Percentiles rank a stretch among this genome's conserved stretches.
Evolutionary conservation across 2,329 filamentous ascomycete genomes (phyloP).

Genomic region (Hirsutella rhossiliensis): DNA sequence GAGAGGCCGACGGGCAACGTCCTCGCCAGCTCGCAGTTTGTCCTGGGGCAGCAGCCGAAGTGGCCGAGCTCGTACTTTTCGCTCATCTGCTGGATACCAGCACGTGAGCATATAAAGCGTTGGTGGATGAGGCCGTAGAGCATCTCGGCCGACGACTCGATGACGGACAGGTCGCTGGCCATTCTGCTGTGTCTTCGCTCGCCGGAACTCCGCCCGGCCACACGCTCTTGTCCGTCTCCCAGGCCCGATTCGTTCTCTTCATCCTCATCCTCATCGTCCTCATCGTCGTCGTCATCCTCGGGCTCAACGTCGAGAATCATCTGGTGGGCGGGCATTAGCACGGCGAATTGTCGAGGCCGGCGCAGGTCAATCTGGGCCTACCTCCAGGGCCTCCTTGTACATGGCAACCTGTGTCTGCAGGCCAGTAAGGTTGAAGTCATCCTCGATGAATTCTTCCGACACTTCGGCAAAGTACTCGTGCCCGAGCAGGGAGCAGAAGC

Average conservation of each 20-base stretch:
- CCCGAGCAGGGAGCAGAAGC: conserved; percentile 87
- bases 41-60: conserved; percentile 91
- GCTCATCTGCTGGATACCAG: conserved; percentile 97
- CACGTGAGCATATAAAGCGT: conserved; percentile 91
- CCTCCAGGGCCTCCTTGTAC: conserved; percentile 97
- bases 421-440: conserved; percentile 98
- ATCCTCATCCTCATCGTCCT: conserved; percentile 67
- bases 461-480: conserved; percentile 99
- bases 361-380: conserved; percentile 22
- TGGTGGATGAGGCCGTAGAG: conserved; percentile 98
- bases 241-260: conserved; percentile 55
- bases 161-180: conserved; percentile 85
- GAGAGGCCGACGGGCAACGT: conserved; percentile 89
- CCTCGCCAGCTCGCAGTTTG: conserved; percentile 79
- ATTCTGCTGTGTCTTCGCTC: conserved; percentile 71
- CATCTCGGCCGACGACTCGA: conserved; percentile 95
- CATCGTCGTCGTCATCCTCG: conserved; percentile 82
- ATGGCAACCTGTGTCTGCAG: conserved; percentile 91
- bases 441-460: conserved; percentile 97
- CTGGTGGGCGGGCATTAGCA: conserved; percentile 20
- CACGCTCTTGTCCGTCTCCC: conserved; percentile 47
- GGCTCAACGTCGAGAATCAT: conserved; percentile 99
- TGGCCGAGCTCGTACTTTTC: conserved; percentile 97
- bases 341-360: neutral
- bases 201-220: conserved; percentile 29